Evolutionary conservation across 768 basidiomycete genomes (phyloP).

Genomic region (Termitomyces sp.): DNA sequence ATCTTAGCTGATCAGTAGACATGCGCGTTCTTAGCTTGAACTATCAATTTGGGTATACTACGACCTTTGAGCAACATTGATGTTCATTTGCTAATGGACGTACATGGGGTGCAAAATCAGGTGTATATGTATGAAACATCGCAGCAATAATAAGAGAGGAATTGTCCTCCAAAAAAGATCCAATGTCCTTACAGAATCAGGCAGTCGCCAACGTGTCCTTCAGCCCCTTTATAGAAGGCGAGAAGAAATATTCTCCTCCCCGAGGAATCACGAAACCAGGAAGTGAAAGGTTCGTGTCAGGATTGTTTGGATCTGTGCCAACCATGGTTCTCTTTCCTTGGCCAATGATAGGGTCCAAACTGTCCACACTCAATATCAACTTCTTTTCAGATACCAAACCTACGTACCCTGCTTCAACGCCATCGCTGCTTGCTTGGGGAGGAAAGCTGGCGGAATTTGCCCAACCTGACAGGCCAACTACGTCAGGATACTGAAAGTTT

Average conservation of each 20-base stretch:
- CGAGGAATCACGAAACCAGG: slow-evolving; percentile 38
- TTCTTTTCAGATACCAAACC: not conserved
- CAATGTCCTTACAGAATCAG: not conserved
- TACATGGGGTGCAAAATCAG: not conserved
- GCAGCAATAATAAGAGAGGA: not conserved
- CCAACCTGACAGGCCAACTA: slow-evolving; percentile 25
- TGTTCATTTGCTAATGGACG: not conserved
- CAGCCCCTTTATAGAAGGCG: slow-evolving; percentile 42
- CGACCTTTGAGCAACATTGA: not conserved
- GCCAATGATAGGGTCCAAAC: slow-evolving; percentile 47
- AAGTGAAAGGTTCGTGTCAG: slow-evolving; percentile 24
- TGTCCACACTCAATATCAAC: slow-evolving; percentile 17
- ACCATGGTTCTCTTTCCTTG: slow-evolving; percentile 21
- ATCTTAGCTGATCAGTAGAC: not conserved
- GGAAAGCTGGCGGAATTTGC: slow-evolving; percentile 33
- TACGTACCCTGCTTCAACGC: slow-evolving; percentile 27
- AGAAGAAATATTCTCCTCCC: slow-evolving; percentile 52
- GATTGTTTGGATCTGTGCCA: slow-evolving; percentile 28
- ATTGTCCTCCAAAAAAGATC: too few species aligned
- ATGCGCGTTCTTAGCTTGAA: not conserved
- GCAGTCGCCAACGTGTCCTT: slow-evolving; percentile 25
- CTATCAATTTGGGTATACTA: not conserved
- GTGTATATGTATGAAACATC: not conserved
- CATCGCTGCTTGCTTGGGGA: slow-evolving; percentile 14
- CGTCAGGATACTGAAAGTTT: not conserved